Evolutionary conservation across 345 rosid species (phyloP), one percentile per base, ranked within the genome.

Genomic region (Syzygium grande): DNA sequence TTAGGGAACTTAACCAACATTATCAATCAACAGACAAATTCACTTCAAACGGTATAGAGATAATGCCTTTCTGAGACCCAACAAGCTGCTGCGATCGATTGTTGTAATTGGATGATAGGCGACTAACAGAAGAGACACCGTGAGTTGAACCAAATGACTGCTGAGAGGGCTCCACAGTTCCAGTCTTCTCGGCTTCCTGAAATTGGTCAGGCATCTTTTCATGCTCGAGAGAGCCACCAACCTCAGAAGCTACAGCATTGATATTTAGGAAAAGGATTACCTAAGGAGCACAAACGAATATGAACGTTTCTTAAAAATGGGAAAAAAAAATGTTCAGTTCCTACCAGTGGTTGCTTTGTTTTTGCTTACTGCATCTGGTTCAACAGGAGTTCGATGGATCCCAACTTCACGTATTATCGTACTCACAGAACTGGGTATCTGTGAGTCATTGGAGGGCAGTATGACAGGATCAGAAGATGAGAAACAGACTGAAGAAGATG

Each of bases 21-120:
- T 61, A 61, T 29, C 56, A 29, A 59, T 49, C 77, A 38, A 59
- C 51, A 86, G 49, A 86, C 61, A 85, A 52, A 85, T 30, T 85
- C 61, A 41, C 49, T 34, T 41, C 54, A 73, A 51, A 86, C 6
- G 52, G 55, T n/a, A 84, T 65, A 58, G 51, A 59, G 41, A 53
- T 87, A 38, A 63, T 87, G 96, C 99, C 99, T 93, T 94, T 97
- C 80, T 92, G 97, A 84, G 92, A 85, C 87, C 96, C 96, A 88
- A 87, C 87, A 84, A 90, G 87, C 89, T 93, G 97, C 90, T 94
- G 98, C 17, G 97, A 91, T 77, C 96, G 93, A 89, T 88, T 93
- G 91, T 91, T 91, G 91, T 96, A 94, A 91, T 95, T 96, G 80
- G 98, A 95, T 68, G 97, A 91, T 89, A 97, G 97, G 85, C 96